Evolutionary conservation across 495 filamentous ascomycete genomes (phyloP), one percentile per base, ranked within the genome.

Genomic region (Xylaria acuta): DNA sequence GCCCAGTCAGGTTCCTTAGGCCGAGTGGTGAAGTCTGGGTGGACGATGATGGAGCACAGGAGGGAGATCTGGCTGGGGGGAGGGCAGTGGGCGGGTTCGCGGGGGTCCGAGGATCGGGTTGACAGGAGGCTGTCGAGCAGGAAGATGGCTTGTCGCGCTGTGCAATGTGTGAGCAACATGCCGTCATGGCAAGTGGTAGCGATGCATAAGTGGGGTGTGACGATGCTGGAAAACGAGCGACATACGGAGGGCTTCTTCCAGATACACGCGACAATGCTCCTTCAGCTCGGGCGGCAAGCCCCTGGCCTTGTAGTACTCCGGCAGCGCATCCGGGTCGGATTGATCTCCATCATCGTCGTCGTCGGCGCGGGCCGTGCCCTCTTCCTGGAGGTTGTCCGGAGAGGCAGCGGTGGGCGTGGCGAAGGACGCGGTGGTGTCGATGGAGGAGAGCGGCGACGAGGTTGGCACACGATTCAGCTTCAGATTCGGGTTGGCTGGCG

Each of bases 161-260:
- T 51, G 9, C 25, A 34, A 36, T 7, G 34, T 27, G 34, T 32
- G 34, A 32, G 5, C 41, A 16, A 53, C 3, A 30, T n/a, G n/a
- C 18, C 25, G 9, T 36, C 38, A n/a, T n/a, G n/a, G 78, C 53
- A 65, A 56, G 27, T 27, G 3, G 49, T 3, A 22, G 58, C 58
- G 14, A 70, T 36, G 25, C 25, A 30, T 54, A 45, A 20, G 27
- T n/a, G 30, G 22, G 25, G 58, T 49, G 18, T n/a, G 8, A n/a
- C 0, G 9, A 43, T 58, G 9, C 41, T 6, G 38, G 38, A 40
- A 41, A 51, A 6, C 34, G 47, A 25, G 12, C 22, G 20, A 77
- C 85, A 41, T 80, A 93, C 92, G 92, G 25, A 94, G 87, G 47
- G 89, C 85, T 77, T 95, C 93, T 76, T 94, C 92, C 5, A 95